phyloP scores from a whole-genome alignment of 2,329 filamentous ascomycete species.

The Curvularia spicifera region DNA sequence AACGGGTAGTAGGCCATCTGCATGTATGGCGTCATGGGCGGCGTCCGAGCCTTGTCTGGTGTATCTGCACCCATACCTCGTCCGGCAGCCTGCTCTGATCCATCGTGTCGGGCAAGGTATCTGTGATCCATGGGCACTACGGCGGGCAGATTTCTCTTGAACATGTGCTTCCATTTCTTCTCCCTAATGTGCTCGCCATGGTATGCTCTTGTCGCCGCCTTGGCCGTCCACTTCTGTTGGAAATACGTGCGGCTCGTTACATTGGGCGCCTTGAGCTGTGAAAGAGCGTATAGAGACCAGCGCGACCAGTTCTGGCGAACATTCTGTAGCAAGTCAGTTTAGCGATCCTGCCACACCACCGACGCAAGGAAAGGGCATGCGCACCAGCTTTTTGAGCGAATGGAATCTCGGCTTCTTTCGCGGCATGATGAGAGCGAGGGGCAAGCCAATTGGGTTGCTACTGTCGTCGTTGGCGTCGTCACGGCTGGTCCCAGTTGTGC shows the following conservation, averaged over 20 bases:
- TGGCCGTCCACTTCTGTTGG: constrained; percentile 97
- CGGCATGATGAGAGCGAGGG: constrained; percentile 39
- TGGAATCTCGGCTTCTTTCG: constrained; percentile 65
- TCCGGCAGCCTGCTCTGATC: constrained; percentile 81
- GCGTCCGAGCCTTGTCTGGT: constrained; percentile 23
- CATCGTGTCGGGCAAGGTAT: constrained; percentile 82
- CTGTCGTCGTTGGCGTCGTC: constrained; percentile 11
- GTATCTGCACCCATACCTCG: constrained; percentile 71
- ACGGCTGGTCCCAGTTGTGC: constrained; percentile 6
- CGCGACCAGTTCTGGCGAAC: constrained; percentile 96
- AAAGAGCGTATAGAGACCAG: constrained; percentile 92
- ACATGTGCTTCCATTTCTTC: constrained; percentile 93
- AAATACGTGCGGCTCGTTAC: constrained; percentile 71
- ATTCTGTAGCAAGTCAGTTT: constrained; percentile 66
- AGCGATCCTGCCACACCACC: neutral
- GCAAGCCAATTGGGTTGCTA: constrained; percentile 13
- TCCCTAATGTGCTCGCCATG: constrained; percentile 95
- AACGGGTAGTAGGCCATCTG: constrained; percentile 93
- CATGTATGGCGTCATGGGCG: constrained; percentile 80
- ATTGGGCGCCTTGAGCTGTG: constrained; percentile 58
- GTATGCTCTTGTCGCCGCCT: constrained; percentile 81
- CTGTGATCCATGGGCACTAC: constrained; percentile 84
- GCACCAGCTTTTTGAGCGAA: constrained; percentile 69
- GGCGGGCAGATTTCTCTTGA: constrained; percentile 78
- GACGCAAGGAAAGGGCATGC: constrained; percentile 33